Base-by-base conservation (phyloP, 2,329 filamentous ascomycete species). In the Cladosporium velox region DNA sequence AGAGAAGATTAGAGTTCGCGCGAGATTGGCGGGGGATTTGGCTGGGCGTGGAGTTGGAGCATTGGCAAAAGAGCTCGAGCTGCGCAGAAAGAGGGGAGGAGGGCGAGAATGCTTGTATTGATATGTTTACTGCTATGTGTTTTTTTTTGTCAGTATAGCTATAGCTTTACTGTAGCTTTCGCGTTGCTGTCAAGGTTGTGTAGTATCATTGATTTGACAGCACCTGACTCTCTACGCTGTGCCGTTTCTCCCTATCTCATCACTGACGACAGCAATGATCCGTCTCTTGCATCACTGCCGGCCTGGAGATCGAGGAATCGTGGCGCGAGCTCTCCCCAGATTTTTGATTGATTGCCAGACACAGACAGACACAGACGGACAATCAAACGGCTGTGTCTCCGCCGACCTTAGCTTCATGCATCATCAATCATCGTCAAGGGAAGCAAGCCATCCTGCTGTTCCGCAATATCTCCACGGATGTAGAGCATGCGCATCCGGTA, bases 291-390 rank as follows among this genome's bases (percentile, higher is more conserved):
- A 55, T 63, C 60, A 63, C 60, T 28, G 47, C 44, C 38, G 58
- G 38, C 38, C 28, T 32, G 11, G 14, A 11, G 41, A 26, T 18
- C 8, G 18, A 21, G n/a, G n/a, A 18, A 54, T 41, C 32, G 59
- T 62, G 59, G 59, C 59, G 59, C 60, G 44, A 63, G 60, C 60
- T 63, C 38, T 63, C 60, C 60, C 60, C 60, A 63, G 44, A 63
- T 21, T 62, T 2, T 6, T n/a, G 21, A n/a, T 49, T 4, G 52
- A 30, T 14, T 35, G 34, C 34, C 34, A 35, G 34, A 35, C 34
- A 35, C 4, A 34, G 52, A 55, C 28, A 32, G 52, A 55, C 28
- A 32, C 18, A 28, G 26, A 15, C 35, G 12, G 18, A n/a, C 38
- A 47, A 47, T n/a, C 38, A 30, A 55, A 55, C 52, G 52, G 52